Evolutionary conservation across 2,329 filamentous ascomycete genomes (phyloP), one percentile per base, ranked within the genome.

Genomic region (Zymoseptoria pseudotritici): DNA sequence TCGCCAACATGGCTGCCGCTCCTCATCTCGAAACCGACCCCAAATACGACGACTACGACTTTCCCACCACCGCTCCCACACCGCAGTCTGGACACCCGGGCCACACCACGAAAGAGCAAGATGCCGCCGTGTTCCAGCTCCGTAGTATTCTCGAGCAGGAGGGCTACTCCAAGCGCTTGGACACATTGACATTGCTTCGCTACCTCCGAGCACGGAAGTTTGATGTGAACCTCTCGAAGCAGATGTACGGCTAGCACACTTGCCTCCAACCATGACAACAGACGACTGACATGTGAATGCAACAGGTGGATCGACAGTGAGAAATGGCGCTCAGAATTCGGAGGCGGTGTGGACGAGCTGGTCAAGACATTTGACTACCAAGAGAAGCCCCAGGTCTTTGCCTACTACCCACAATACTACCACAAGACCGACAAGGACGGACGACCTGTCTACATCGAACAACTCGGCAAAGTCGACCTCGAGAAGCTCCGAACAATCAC

Each of bases 381-480:
- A 65, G 92, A 97, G 83, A 94, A 93, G 77, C 74, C 83, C 58
- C 75, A 93, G 73, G 84, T 99, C 61, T 90, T 90, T 77, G 81
- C 93, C 77, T 96, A 89, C 82, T 99, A 99, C 79, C 91, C 91
- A 54, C 94, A 99, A 79, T 99, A 94, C 82, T 99, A 99, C 81
- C 94, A 99, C 84, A 97, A 97, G 81, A 93, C 86, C 11, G 90
- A 94, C 78, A 91, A 91, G 75, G 94, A 97, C 79, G 94, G 94
- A 69, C 89, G 94, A 68, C 94, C 94, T 56, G 86, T 97, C 66
- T 99, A 99, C 82, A 96, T 97, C 72, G 94, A 99, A 79, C 88
- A 94, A 74, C 83, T 97, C 59, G 94, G 94, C 75, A 91, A 91
- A 69, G 94, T 97, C 76, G 90, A 99, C 78, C 81, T 99, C 67